These are phyloP conservation scores for Comarum palustre DNA, from an alignment of 306 rosid genomes.

Conservation along the genomic window DNA sequence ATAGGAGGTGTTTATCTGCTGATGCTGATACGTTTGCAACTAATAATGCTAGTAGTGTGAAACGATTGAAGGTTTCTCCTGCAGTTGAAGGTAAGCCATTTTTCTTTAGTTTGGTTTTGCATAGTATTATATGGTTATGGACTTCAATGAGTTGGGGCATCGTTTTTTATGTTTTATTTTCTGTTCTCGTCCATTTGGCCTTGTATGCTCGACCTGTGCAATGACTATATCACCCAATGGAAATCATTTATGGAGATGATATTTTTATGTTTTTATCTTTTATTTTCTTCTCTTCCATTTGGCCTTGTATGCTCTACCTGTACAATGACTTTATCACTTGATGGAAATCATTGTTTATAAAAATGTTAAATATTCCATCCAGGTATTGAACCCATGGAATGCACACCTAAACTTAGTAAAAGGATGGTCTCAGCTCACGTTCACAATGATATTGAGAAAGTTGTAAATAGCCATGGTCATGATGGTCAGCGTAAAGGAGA, in stretches of 20 bases:
- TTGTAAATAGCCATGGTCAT: slow-evolving; percentile 26
- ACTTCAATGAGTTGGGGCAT: neutral
- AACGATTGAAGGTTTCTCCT: slow-evolving; percentile 42
- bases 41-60: slow-evolving; percentile 38
- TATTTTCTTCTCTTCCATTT: neutral
- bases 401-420: slow-evolving; percentile 25
- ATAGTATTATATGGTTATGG: neutral
- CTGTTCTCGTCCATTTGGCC: neutral
- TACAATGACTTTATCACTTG: neutral
- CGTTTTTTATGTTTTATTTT: neutral
- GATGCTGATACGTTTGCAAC: slow-evolving; percentile 35
- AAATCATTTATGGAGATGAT: too few species aligned
- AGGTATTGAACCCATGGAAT: slow-evolving; percentile 31
- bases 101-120: slow-evolving; percentile 19
- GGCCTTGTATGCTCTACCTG: neutral
- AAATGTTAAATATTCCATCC: slow-evolving; percentile 20
- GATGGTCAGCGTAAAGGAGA: slow-evolving; percentile 35
- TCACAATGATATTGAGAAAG: slow-evolving; percentile 32
- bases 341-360: slow-evolving; percentile 13
- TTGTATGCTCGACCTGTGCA: neutral
- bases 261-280: neutral
- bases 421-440: slow-evolving; percentile 30
- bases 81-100: slow-evolving; percentile 44
- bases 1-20: slow-evolving; percentile 31
- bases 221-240: neutral